Base-by-base conservation (phyloP, 768 basidiomycete species). In the Lactifluus echinatus region DNA sequence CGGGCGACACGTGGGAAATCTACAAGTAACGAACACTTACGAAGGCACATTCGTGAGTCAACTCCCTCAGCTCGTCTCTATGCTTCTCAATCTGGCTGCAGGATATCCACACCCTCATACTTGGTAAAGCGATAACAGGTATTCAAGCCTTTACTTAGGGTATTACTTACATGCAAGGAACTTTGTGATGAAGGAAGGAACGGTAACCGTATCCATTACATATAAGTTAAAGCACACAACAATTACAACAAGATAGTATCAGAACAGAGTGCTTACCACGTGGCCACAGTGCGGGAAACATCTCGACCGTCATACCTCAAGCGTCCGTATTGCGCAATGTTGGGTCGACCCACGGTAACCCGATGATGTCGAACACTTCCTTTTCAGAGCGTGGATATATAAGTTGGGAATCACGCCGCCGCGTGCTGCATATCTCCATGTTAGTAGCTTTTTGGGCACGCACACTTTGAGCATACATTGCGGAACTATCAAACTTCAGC, bases 21-120 rank as follows among this genome's bases (percentile, higher is more conserved):
- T 96, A 58, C 94, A 98, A 67, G 87, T 97, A n/a, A 85, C 92
- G 8, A 93, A 93, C 64, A 97, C 93, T 0, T 96, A 96, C 67
- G 93, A 96, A 76, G 93, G 90, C 78, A 68, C 61, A 33, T 53
- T 28, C 31, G 48, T 51, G n/a, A 50, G 55, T 34, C 26, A 17
- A 34, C 15, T 17, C 21, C 23, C 19, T 34, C 23, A 33, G 8
- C 2, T 53, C 39, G 42, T 46, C 50, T 40, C 36, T 44, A 46
- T 52, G 4, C 19, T 59, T 50, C 57, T 54, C 55, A 65, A 49
- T 57, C 56, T 50, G 57, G 21, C 58, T 59, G 4, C 62, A 92
- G 85, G 89, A 93, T 63, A 89, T 93, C 43, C 89, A 91, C 65
- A 77, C 89, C n/a, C 85, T 95, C 57, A 91, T 97, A 51, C 75